phyloP scores from a whole-genome alignment of 805 yeast genomes.

The Ogataea chonburiensis region DNA sequence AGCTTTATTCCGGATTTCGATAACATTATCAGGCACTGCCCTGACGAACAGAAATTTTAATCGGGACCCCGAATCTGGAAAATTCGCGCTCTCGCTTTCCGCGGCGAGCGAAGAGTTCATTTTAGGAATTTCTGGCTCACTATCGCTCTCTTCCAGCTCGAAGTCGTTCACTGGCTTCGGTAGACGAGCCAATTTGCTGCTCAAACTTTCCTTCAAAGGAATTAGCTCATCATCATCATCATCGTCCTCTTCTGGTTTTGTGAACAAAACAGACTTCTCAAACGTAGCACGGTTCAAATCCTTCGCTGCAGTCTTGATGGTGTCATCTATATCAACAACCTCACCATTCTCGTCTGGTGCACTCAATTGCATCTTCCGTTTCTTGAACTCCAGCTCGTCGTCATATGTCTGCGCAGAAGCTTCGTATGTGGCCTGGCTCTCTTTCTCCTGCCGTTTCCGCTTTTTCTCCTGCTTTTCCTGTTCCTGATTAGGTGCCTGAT shows the following conservation, averaged over 20 bases:
- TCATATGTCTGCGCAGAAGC: conserved; percentile 20
- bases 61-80: not conserved
- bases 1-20: not conserved
- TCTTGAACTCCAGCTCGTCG: conserved; percentile 31
- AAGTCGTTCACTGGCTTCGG: conserved; percentile 40
- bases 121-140: conserved; percentile 11
- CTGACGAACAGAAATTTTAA: not conserved
- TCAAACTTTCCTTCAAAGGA: conserved; percentile 5
- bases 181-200: conserved; percentile 14
- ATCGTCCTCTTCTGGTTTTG: conserved; percentile 14
- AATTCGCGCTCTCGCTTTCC: no score
- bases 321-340: conserved; percentile 31
- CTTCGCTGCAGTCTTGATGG: conserved; percentile 35
- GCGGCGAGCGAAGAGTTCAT: no score
- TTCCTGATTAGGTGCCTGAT: conserved; percentile 45
- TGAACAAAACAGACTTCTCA: conserved; percentile 37
- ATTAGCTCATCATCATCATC: conserved; percentile 14
- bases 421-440: conserved; percentile 20
- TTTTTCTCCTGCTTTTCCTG: conserved; percentile 34
- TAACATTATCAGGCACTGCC: not conserved
- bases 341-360: conserved; percentile 32
- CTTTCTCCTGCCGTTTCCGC: conserved; percentile 26
- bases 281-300: conserved; percentile 36
- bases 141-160: conserved; percentile 38
- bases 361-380: conserved; percentile 39